Evolutionary conservation across 2,329 filamentous ascomycete species (phyloP), one percentile per base, ranked within the genome.

Genomic region (Neonectria ditissima): DNA sequence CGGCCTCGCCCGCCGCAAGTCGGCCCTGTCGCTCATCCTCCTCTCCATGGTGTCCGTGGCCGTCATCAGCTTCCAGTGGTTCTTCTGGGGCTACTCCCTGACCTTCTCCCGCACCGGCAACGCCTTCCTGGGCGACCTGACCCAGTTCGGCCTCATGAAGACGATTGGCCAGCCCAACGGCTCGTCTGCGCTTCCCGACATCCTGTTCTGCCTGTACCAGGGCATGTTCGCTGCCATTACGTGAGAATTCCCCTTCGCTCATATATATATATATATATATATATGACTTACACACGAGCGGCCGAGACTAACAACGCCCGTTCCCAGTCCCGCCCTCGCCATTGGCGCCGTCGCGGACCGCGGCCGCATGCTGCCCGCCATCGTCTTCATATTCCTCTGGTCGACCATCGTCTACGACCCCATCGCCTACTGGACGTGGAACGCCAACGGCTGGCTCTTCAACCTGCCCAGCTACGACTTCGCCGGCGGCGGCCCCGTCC

Each of bases 31-130:
- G 18, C 85, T 97, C 65, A 91, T 97, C 78, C 94, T 92, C 86
- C 86, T 97, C 4, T 92, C 92, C 14, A 87, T 97, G 82, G 91
- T 97, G 82, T 90, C 92, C 16, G 87, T 91, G 4, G 92, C 88
- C 11, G 88, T 97, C 68, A 88, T 94, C 65, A 90, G 89, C 53
- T 97, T 97, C 80, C 93, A 97, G 76, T 97, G 94, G 93, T 97
- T 97, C 83, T 95, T 97, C 83, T 97, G 93, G 93, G 93, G 93
- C 51, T 97, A 95, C 79, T 95, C 92, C 11, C 82, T 97, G 55
- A 86, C 92, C 66, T 97, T 97, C 80, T 94, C 92, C 7, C 92
- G 94, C 79, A 88, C 88, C 22, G 92, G 92, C 62, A 91, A 91
- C 70, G 84, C 84, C 68, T 97, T 89, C 82, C 91, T 97, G 65